Conservation (phyloP, 345 rosid genomes). For the Gossypium ekmanianum region DNA sequence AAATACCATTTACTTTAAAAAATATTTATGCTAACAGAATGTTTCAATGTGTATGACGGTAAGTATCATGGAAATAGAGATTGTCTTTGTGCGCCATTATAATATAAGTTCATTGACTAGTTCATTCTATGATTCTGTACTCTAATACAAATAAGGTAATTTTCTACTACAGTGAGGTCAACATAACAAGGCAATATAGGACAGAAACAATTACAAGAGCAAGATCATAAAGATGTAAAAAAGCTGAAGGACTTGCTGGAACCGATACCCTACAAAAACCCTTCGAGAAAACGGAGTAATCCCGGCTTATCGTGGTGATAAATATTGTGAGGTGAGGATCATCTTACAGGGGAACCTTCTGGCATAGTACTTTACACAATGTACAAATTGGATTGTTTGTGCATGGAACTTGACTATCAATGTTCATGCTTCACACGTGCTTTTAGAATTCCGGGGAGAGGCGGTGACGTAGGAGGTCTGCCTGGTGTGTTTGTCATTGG, state of each 20-base stretch:
- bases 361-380: constrained; percentile 60
- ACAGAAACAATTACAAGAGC: constrained; percentile 27
- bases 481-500: constrained; percentile 32
- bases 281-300: background rate
- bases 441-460: constrained; percentile 59
- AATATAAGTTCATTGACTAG: background rate
- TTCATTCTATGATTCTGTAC: constrained; percentile 25
- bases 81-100: too few relatives aligned
- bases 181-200: constrained; percentile 12
- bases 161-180: constrained; percentile 18
- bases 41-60: background rate
- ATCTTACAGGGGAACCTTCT: constrained; percentile 17
- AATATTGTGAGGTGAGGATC: constrained; percentile 15
- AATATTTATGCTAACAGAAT: too few relatives aligned
- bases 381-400: constrained; percentile 42
- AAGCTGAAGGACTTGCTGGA: constrained; percentile 21
- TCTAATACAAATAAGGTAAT: constrained; percentile 23
- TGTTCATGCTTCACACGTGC: constrained; percentile 76
- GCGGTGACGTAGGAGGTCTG: constrained; percentile 59
- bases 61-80: background rate
- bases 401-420: constrained; percentile 26
- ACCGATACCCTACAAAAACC: constrained; percentile 11
- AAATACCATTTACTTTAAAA: too few relatives aligned
- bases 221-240: background rate
- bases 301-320: background rate